Evolutionary conservation across 2,329 filamentous ascomycete genomes (phyloP).

Genomic region (Colletotrichum magnum): DNA sequence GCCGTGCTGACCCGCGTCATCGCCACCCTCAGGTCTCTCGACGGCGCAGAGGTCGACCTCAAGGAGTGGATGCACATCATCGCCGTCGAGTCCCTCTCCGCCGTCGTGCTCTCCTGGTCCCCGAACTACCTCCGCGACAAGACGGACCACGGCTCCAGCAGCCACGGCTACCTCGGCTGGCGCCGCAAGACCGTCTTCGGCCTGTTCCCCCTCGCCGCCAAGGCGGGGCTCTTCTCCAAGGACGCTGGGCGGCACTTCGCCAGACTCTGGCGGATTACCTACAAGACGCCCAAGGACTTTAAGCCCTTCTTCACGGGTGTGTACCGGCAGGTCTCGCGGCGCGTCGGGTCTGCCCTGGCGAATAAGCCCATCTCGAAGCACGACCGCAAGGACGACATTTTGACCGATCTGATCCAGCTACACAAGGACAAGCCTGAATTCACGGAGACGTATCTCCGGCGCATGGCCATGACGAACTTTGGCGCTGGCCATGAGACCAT

Average conservation of each 20-base stretch:
- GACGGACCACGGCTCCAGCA: constrained; percentile 63
- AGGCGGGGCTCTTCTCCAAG: constrained; percentile 55
- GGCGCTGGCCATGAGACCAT: constrained; percentile 70
- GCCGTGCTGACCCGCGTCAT: constrained; percentile 54
- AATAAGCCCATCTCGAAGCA: constrained; percentile 45
- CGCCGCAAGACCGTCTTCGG: constrained; percentile 67
- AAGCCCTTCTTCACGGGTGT: constrained; percentile 63
- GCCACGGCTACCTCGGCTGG: constrained; percentile 65
- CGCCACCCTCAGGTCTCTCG: constrained; percentile 51
- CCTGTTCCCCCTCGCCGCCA: constrained; percentile 60
- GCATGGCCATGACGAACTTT: constrained; percentile 69
- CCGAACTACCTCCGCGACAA: constrained; percentile 60
- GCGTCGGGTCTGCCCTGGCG: constrained; percentile 49
- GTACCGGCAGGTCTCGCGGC: constrained; percentile 48
- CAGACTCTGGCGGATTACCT: constrained; percentile 61
- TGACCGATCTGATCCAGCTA: constrained; percentile 62
- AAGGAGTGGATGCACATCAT: constrained; percentile 72
- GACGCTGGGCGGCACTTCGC: constrained; percentile 56
- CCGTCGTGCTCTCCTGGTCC: constrained; percentile 66
- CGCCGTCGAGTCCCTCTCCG: constrained; percentile 65
- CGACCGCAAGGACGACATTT: constrained; percentile 54
- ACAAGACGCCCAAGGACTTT: constrained; percentile 58
- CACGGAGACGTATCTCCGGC: constrained; percentile 61
- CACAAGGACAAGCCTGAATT: constrained; percentile 62
- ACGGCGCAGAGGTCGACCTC: constrained; percentile 60